Evolutionary conservation across 2,329 filamentous ascomycete genomes (phyloP).

Genomic region (Aspergillus aculeatus): DNA sequence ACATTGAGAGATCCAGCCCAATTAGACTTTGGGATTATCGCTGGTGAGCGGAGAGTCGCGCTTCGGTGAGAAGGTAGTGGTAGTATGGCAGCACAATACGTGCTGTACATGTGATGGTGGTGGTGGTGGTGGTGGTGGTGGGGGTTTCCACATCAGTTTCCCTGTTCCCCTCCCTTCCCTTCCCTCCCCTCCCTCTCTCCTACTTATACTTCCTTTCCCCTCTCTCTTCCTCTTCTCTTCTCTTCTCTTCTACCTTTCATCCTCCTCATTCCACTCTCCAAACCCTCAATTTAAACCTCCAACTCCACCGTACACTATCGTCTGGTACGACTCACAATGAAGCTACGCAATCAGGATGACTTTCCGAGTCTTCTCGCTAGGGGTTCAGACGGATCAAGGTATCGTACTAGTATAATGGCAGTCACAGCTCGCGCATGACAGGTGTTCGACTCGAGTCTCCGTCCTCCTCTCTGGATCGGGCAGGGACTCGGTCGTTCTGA

Average conservation of each 20-base stretch:
- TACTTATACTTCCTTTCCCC: background rate
- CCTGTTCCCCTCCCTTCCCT: constrained; percentile 18
- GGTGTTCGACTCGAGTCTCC: constrained; percentile 37
- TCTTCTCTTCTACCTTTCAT: background rate
- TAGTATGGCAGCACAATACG: too few relatives aligned
- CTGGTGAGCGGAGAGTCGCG: background rate
- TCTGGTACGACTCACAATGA: constrained; percentile 34
- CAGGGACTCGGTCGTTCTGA: constrained; percentile 54
- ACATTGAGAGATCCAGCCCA: background rate
- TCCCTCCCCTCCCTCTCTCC: constrained; percentile 10
- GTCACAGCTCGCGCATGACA: constrained; percentile 44
- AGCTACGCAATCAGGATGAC: constrained; percentile 26
- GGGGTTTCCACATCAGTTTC: background rate
- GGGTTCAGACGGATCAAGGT: constrained; percentile 43
- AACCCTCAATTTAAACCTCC: background rate
- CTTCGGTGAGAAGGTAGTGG: background rate
- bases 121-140: background rate
- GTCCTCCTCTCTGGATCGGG: constrained; percentile 1
- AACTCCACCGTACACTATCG: constrained; percentile 9
- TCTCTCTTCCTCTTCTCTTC: background rate
- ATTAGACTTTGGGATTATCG: background rate
- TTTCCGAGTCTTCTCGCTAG: constrained; percentile 26
- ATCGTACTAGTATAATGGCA: constrained; percentile 41
- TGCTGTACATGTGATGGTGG: background rate
- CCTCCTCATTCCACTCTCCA: background rate